Base-by-base conservation (phyloP, 1,284 basidiomycete species). In the Fomitopsis betulina region DNA sequence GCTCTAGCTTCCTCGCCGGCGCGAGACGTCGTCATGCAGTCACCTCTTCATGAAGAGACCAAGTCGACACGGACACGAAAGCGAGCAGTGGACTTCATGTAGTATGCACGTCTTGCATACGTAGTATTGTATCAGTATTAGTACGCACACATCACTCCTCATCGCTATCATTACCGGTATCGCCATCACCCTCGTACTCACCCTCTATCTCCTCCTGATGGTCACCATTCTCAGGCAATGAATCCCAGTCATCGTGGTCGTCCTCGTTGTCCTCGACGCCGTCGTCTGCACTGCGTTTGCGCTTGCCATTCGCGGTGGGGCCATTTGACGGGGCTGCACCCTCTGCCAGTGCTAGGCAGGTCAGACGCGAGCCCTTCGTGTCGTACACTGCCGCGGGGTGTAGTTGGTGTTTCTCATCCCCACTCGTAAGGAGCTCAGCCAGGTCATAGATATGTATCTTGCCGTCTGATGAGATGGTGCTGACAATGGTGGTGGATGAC, bases 391-490 rank as follows among this genome's bases (percentile, higher is more conserved):
- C 81, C 1, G 85, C 74, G 0, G 93, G 85, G 38, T 73, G 64
- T 25, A 91, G 73, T 60, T 82, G 72, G 17, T 70, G 35, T 39
- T 69, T 66, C 59, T 74, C 71, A 58, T 47, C 60, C 19, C 56
- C 64, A 53, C 53, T 60, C 37, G 57, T 63, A 9, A 57, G 60
- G 25, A 89, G 67, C 1, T 70, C 66, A 1, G 80, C 78, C 35
- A 95, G 74, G 70, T 96, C 88, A 71, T 90, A 94, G 13, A 95
- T 70, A 65, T 87, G 84, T 64, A 96, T 86, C 56, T 84, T 83
- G 9, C 94, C 94, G 62, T 96, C 94, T 0, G 93, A 93, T 0
- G 93, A 95, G 13, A 84, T 85, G 3, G 91, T 90, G 58, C 84
- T 81, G 12, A 85, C 80, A 21, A 94, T 75, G 0, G 83, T 85